A percentile compares a stretch with the other conserved stretches of the same genome.
These are phyloP conservation scores for Xerocomellus chrysenteron DNA, from an alignment of 768 basidiomycete species.

Conservation along the genomic window DNA sequence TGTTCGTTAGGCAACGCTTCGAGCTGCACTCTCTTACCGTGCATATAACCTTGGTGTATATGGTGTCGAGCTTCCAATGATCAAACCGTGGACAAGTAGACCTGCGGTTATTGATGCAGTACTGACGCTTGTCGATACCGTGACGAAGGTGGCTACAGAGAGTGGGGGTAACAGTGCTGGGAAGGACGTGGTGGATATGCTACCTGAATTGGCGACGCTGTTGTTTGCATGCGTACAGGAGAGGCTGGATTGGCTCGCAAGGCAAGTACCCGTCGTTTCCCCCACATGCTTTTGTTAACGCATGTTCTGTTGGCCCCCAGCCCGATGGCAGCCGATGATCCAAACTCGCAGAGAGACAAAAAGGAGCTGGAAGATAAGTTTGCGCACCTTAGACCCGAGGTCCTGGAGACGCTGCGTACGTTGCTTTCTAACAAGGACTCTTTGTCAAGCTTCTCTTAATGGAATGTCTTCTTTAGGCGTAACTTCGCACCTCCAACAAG, in stretches of 20 bases:
- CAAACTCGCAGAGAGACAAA: constrained; percentile 53
- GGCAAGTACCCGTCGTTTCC: constrained; percentile 35
- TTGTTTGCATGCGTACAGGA: constrained; percentile 70
- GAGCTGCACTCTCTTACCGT: constrained; percentile 74
- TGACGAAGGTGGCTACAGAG: constrained; percentile 37
- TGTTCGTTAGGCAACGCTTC: constrained; percentile 58
- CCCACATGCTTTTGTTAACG: background rate
- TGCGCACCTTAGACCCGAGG: constrained; percentile 66
- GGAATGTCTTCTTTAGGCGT: constrained; percentile 44
- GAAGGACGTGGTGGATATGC: constrained; percentile 48
- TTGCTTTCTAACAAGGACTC: background rate
- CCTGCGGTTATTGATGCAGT: constrained; percentile 65
- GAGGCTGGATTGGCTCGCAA: constrained; percentile 65
- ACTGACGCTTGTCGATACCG: constrained; percentile 68
- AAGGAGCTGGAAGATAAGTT: constrained; percentile 67
- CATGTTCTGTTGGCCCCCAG: constrained; percentile 30
- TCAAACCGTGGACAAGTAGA: constrained; percentile 82
- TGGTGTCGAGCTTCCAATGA: constrained; percentile 68
- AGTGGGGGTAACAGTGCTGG: constrained; percentile 4
- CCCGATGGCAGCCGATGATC: constrained; percentile 44
- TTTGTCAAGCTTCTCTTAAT: background rate
- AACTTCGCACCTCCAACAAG: constrained; percentile 63
- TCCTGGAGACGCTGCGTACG: constrained; percentile 81
- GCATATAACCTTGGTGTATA: constrained; percentile 72
- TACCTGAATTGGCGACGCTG: constrained; percentile 62